Percentiles rank a stretch among this genome's conserved stretches.
These are phyloP conservation scores for Botrytis squamosa DNA, from an alignment of 2,329 filamentous ascomycete species.

Conservation along the genomic window DNA sequence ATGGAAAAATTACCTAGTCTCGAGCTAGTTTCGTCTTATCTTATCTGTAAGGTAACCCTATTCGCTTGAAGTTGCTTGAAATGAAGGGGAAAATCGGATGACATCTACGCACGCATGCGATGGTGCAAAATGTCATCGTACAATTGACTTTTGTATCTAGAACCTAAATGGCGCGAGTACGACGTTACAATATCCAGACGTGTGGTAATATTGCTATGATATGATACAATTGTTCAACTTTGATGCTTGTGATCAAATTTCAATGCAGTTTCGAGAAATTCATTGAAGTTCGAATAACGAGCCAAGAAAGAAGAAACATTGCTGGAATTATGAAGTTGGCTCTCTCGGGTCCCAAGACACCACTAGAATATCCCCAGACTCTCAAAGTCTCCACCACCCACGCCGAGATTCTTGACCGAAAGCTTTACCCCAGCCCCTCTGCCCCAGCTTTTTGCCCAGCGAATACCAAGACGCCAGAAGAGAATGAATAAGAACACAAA, in stretches of 20 bases:
- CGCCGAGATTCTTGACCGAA: neutral
- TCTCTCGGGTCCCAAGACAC: neutral
- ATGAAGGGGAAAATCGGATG: conserved; percentile 11
- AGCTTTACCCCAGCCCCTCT: neutral
- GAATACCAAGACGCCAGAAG: neutral
- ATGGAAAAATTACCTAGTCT: neutral
- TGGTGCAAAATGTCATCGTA: neutral
- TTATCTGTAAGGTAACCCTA: neutral
- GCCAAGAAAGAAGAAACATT: conserved; percentile 1
- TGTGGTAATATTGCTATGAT: neutral
- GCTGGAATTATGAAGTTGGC: neutral
- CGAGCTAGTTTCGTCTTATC: neutral
- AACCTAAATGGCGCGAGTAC: neutral
- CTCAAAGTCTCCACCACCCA: neutral
- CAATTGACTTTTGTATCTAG: neutral
- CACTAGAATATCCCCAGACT: conserved; percentile 1
- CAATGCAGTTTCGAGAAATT: neutral
- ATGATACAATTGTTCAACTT: neutral
- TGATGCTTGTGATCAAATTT: neutral
- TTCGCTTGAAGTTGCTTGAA: conserved; percentile 13
- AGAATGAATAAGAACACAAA: neutral
- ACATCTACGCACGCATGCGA: neutral
- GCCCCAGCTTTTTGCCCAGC: conserved; percentile 5
- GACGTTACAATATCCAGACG: neutral
- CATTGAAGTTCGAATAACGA: neutral